A percentile compares a stretch with the other conserved stretches of the same genome.
phyloP scores from a whole-genome alignment of 495 filamentous ascomycete genomes.

The Trichoderma virens region DNA sequence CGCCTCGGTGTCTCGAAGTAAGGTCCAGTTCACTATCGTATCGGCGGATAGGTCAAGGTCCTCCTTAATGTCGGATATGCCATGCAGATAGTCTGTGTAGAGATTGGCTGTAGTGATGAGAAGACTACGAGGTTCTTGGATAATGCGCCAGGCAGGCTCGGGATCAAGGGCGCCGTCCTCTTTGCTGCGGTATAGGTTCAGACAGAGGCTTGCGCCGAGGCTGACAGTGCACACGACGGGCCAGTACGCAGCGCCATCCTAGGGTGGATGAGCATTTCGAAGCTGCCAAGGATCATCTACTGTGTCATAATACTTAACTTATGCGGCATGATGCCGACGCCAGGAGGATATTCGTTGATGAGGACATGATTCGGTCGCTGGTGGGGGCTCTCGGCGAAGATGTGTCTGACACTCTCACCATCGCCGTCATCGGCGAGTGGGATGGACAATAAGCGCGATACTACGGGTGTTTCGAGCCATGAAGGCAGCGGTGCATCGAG shows the following conservation, averaged over 20 bases:
- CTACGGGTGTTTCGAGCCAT: constrained; percentile 67
- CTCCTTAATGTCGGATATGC: constrained; percentile 54
- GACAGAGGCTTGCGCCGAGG: constrained; percentile 65
- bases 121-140: constrained; percentile 82
- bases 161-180: constrained; percentile 39
- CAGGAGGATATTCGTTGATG: constrained; percentile 82
- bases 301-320: constrained; percentile 38
- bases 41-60: constrained; percentile 54
- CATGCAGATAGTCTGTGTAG: constrained; percentile 70
- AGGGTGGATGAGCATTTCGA: constrained; percentile 10
- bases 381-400: constrained; percentile 71
- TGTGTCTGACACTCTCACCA: constrained; percentile 21
- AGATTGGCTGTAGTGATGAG: constrained; percentile 61
- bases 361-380: constrained; percentile 79
- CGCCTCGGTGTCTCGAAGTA: constrained; percentile 54
- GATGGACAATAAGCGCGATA: constrained; percentile 55
- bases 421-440: constrained; percentile 24
- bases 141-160: constrained; percentile 54
- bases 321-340: constrained; percentile 93
- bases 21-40: constrained; percentile 74
- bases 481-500: constrained; percentile 63
- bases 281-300: constrained; percentile 15
- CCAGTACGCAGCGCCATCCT: constrained; percentile 77
- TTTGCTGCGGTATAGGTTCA: constrained; percentile 67
- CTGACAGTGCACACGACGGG: constrained; percentile 86